These are phyloP conservation scores for Geosiphon pyriformis DNA, from an alignment of 192 early-diverging fungal genomes.

Conservation along the genomic window DNA sequence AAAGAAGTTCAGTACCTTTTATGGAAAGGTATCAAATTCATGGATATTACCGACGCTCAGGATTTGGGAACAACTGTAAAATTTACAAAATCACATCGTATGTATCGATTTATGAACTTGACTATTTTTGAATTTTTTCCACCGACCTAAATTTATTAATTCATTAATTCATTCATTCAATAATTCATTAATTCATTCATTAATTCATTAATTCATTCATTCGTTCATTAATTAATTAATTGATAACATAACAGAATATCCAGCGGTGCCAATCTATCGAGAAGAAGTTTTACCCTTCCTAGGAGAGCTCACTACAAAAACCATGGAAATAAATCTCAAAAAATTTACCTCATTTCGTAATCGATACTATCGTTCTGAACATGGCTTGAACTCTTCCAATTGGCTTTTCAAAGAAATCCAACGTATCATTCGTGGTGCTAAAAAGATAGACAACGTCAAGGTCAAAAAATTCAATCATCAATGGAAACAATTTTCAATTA, in stretches of 20 bases:
- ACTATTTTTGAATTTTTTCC: too few relatives aligned
- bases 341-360: constrained; percentile 80
- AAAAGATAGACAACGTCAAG: constrained; percentile 48
- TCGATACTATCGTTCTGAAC: constrained; percentile 81
- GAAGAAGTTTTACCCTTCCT: constrained; percentile 55
- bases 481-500: constrained; percentile 80
- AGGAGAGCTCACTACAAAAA: constrained; percentile 51
- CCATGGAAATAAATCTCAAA: constrained; percentile 67
- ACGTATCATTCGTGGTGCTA: constrained; percentile 33
- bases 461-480: constrained; percentile 70
- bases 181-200: too few relatives aligned
- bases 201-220: too few relatives aligned
- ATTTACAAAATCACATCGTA: too few relatives aligned
- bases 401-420: constrained; percentile 64
- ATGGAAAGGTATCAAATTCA: constrained; percentile 65
- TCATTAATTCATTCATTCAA: too few relatives aligned
- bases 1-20: constrained; percentile 62
- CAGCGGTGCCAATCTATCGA: constrained; percentile 46
- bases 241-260: constrained; percentile 49
- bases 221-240: too few relatives aligned
- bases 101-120: too few relatives aligned
- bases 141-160: too few relatives aligned
- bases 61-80: constrained; percentile 35
- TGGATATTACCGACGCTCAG: constrained; percentile 81
- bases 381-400: constrained; percentile 58